These are phyloP conservation scores for Nicotiana attenuata DNA, from an alignment of 257 asterid species.

Conservation along the genomic window DNA sequence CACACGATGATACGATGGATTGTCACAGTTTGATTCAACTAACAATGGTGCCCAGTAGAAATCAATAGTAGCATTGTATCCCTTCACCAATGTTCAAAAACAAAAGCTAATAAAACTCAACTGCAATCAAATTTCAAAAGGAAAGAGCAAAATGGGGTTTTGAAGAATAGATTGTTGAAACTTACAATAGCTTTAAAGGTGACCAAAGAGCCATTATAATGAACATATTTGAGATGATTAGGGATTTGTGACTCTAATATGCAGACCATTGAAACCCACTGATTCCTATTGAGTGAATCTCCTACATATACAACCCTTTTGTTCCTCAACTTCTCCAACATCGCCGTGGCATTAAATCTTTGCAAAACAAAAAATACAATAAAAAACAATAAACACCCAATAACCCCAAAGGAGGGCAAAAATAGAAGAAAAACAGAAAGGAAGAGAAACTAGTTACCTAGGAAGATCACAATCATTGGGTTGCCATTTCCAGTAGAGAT, in stretches of 20 bases:
- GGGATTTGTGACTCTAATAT: conserved; percentile 36
- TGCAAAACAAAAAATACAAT: not conserved
- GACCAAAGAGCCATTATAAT: conserved; percentile 27
- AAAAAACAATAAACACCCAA: not conserved
- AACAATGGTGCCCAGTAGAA: conserved; percentile 68
- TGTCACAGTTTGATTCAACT: conserved; percentile 53
- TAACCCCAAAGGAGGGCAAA: not conserved
- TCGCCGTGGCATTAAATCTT: conserved; percentile 49
- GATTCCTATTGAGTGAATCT: conserved; percentile 59
- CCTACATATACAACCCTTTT: conserved; percentile 57
- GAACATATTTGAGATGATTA: conserved; percentile 21
- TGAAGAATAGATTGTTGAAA: not conserved
- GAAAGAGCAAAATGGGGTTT: not conserved
- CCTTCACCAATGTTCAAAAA: conserved; percentile 26
- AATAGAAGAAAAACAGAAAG: not conserved
- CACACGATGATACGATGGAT: conserved; percentile 25
- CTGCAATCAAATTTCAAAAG: not conserved
- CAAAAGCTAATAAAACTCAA: not conserved
- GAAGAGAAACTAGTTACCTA: conserved; percentile 15
- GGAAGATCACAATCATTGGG: conserved; percentile 52
- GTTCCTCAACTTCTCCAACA: conserved; percentile 53
- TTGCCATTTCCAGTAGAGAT: conserved; percentile 50
- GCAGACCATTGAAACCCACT: conserved; percentile 65
- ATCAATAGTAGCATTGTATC: conserved; percentile 53
- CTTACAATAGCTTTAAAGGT: conserved; percentile 44